Base-by-base conservation (phyloP, 1,284 basidiomycete genomes). In the Rhodotorula sp. region DNA sequence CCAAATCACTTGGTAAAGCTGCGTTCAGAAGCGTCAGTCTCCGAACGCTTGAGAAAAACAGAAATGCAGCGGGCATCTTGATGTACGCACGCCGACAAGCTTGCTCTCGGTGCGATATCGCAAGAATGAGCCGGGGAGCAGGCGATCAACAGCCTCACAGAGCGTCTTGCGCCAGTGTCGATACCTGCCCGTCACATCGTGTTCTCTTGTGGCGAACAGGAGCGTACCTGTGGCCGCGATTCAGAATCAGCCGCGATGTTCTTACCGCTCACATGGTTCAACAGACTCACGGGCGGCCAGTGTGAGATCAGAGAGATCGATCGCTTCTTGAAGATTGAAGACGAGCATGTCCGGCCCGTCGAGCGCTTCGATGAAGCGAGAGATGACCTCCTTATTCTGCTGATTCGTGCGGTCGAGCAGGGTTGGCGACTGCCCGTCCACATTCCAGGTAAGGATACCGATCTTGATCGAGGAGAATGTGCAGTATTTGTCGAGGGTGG, bases 401-500 rank as follows among this genome's bases (percentile, higher is more conserved):
- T 84, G 78, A 26, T 85, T 84, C 10, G 60, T 71, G 15, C 86
- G 86, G 0, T 81, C 83, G 26, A 98, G 83, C 16, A 89, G 83
- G 48, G 89, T 87, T 0, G 95, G 94, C 72, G 88, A 87, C 8
- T 89, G 88, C 1, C 93, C 90, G 80, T 95, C 95, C 61, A 93
- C 87, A 80, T 98, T 99, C 92, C 91, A 98, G 0, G 94, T 90
- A 56, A 93, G 87, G 38, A 95, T 85, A n/a, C 97, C 87, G 1
- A 91, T 84, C 19, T 87, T 90, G 72, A 97, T 81, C 26, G 89
- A 83, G 45, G 91, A 85, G 84, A 90, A 93, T 12, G 85, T 85
- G 80, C 90, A 92, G 82, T 90, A 98, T 23, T 15, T 19, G 31
- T 61, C 62, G 63, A 65, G 58, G 1, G n/a, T 47, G 18, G n/a